phyloP scores from a whole-genome alignment of 495 filamentous ascomycete genomes.

The Corynascus novoguineensis region DNA sequence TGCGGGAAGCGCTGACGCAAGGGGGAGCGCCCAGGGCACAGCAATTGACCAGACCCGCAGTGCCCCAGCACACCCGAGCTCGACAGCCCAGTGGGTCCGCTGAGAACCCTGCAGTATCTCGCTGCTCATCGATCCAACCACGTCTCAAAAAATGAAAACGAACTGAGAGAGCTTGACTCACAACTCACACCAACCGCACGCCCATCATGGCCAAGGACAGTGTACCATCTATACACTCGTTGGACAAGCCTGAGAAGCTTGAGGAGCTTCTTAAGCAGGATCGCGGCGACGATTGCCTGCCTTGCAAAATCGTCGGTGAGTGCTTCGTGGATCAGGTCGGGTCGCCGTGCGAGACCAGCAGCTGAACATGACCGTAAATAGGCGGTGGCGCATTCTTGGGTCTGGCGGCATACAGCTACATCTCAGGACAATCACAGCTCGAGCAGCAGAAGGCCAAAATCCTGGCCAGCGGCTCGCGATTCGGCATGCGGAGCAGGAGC shows the following conservation, averaged over 20 bases:
- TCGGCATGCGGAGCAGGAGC: constrained; percentile 69
- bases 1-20: constrained; percentile 28
- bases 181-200: not conserved
- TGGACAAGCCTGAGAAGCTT: constrained; percentile 49
- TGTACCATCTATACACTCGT: constrained; percentile 34
- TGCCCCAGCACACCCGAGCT: no score
- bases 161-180: not conserved
- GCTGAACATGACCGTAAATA: not conserved
- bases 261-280: constrained; percentile 55
- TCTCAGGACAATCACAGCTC: constrained; percentile 72
- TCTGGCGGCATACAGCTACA: constrained; percentile 83
- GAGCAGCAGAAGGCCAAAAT: constrained; percentile 63
- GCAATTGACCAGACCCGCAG: not conserved
- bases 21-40: not conserved
- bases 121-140: not conserved
- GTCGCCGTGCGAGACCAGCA: not conserved
- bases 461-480: constrained; percentile 61
- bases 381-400: constrained; percentile 81
- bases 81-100: not conserved
- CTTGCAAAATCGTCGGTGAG: constrained; percentile 63
- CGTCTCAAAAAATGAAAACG: not conserved
- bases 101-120: not conserved
- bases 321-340: no score
- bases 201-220: constrained; percentile 38
- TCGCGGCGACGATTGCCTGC: constrained; percentile 60